Evolutionary conservation across 164 flowering plant genomes (phyloP), one percentile per base, ranked within the genome.

Genomic region (Hamamelis virginiana): DNA sequence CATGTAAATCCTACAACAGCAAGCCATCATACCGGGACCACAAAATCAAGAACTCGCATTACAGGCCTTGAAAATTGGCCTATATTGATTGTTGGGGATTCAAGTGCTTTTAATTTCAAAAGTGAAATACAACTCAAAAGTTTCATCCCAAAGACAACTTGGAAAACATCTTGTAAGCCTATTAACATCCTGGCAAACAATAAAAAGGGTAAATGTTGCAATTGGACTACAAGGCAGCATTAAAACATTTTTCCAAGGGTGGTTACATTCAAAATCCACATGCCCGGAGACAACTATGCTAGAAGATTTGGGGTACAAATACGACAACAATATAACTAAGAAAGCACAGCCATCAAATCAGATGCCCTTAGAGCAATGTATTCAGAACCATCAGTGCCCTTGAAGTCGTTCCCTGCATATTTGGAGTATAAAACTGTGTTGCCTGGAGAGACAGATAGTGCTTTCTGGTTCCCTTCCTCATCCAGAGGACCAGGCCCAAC

Each of bases 331-430:
- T n/a, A 56, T 13, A 21, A 55, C 78, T 82, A 88, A 47, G 98
- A 86, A 25, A 94, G 87, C 18, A 90, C 83, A 62, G 95, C 98
- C 85, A 94, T 89, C 23, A 92, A 85, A 77, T 94, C 97, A 1
- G 97, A 83, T n/a, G 77, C 95, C 77, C 90, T 84, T 8, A 94
- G 80, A 19, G 83, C 87, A n/a, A 92, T 89, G 85, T 92, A 94
- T 0, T 90, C 80, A 4, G 87, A 79, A 11, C 97, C 98, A 77
- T 94, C 98, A 45, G 53, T 66, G 33, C 92, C 91, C 78, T 92
- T 89, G 85, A 90, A 94, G 64, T 92, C 98, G 51, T 85, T 92
- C 14, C 97, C 98, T 0, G 98, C 97, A 71, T 89, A 94, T 66
- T 90, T 94, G 51, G 98, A 92, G 80, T 85, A 92, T 80, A 94